phyloP scores from a whole-genome alignment of 169 alveolate species.

The Cryptosporidium felis region DNA sequence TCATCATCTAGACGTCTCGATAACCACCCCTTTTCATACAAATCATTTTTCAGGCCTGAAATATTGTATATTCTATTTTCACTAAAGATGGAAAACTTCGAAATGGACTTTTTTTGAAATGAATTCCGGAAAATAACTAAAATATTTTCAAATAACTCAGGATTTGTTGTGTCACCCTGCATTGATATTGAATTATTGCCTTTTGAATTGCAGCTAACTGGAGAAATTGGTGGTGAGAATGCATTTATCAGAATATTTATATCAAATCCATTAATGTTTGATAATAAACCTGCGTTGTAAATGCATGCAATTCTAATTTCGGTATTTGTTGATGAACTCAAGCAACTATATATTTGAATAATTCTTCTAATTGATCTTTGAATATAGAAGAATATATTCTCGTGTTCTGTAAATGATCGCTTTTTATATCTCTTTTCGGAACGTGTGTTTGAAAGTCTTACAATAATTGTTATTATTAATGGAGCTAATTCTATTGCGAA shows the following conservation, averaged over 20 bases:
- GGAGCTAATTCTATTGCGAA: conserved; percentile 14
- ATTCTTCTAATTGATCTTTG: conserved; percentile 1
- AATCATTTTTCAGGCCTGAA: background rate
- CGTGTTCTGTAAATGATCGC: background rate
- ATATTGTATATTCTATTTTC: background rate
- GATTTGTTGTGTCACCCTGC: conserved; percentile 11
- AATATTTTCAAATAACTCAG: background rate
- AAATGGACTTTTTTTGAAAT: no score
- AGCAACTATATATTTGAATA: conserved; percentile 29
- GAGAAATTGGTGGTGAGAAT: conserved; percentile 40
- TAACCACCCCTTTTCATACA: conserved; percentile 52
- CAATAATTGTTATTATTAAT: background rate
- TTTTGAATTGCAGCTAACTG: background rate
- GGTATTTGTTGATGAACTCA: conserved; percentile 2
- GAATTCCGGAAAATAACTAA: no score
- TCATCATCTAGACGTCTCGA: conserved; percentile 50
- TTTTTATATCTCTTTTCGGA: background rate
- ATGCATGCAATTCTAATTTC: conserved; percentile 32
- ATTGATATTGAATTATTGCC: background rate
- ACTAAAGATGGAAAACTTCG: conserved; percentile 9
- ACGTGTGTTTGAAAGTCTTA: background rate
- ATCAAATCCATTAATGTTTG: background rate
- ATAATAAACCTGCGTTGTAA: background rate
- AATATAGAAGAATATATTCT: background rate
- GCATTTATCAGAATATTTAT: conserved; percentile 19